Percentiles rank a stretch among this genome's conserved stretches.
Conservation (phyloP, 2,329 filamentous ascomycete genomes). For the Nigrospora osmanthi region DNA sequence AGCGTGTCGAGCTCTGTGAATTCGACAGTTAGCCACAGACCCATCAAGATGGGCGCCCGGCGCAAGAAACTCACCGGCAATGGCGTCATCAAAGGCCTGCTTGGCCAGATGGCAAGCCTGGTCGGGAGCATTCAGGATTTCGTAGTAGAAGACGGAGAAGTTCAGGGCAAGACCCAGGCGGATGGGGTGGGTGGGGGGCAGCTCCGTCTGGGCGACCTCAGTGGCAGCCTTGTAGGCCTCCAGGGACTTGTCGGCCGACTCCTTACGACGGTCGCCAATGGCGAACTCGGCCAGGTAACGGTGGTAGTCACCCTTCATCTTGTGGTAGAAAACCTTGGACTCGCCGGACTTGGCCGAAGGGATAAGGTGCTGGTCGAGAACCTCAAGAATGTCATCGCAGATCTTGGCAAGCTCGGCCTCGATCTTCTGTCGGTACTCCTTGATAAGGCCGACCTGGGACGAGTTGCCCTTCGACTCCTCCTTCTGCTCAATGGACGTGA, state of each 20-base stretch:
- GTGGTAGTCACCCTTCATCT: constrained; percentile 99
- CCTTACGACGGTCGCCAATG: constrained; percentile 86
- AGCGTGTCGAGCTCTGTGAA: constrained; percentile 75
- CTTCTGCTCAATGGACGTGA: constrained; percentile 99
- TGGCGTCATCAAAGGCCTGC: constrained; percentile 98
- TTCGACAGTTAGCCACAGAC: no score
- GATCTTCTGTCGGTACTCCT: constrained; percentile 97
- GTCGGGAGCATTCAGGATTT: constrained; percentile 97
- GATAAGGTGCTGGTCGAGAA: constrained; percentile 87
- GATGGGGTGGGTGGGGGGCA: constrained; percentile 96
- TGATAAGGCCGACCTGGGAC: constrained; percentile 89
- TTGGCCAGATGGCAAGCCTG: constrained; percentile 97
- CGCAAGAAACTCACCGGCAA: constrained; percentile 48
- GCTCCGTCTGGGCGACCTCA: constrained; percentile 95
- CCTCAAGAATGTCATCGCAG: constrained; percentile 95
- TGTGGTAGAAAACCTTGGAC: constrained; percentile 99
- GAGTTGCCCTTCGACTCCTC: constrained; percentile 98
- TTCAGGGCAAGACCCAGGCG: constrained; percentile 95
- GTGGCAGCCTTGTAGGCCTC: constrained; percentile 99
- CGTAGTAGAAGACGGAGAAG: constrained; percentile 99
- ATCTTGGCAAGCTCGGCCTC: constrained; percentile 95
- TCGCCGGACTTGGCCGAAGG: constrained; percentile 94
- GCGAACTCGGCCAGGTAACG: constrained; percentile 92
- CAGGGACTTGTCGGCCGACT: constrained; percentile 76
- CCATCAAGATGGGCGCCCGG: no score